Evolutionary conservation across 805 yeast genomes (phyloP).

Genomic region (Metschnikowia gelsemii): DNA sequence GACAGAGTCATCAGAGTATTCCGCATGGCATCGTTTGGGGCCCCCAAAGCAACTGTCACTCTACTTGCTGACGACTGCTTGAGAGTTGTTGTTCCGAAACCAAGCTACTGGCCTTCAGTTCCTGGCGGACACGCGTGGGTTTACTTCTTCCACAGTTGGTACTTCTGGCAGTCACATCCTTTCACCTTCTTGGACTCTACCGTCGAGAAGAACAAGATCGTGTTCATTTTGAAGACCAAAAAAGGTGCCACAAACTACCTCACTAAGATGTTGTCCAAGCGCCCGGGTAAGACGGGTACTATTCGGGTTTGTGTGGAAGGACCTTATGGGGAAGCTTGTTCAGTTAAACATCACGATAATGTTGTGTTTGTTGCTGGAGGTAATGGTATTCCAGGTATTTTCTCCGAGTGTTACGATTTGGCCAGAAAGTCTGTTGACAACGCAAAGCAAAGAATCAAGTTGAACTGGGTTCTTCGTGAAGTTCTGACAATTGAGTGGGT

Average conservation of each 20-base stretch:
- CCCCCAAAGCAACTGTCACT: conserved; percentile 31
- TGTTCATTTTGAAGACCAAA: conserved; percentile 37
- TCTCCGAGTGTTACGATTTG: conserved; percentile 39
- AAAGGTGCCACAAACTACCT: conserved; percentile 39
- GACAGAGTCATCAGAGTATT: conserved; percentile 33
- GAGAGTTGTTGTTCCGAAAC: conserved; percentile 36
- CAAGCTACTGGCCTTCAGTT: conserved; percentile 35
- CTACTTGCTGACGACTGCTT: conserved; percentile 39
- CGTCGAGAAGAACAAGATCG: conserved; percentile 23
- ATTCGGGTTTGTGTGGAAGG: conserved; percentile 55
- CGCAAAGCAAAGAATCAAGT: conserved; percentile 13
- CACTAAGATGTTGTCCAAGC: conserved; percentile 26
- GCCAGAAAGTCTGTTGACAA: conserved; percentile 24
- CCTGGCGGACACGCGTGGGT: conserved; percentile 45
- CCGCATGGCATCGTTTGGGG: conserved; percentile 34
- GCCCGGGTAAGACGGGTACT: conserved; percentile 29
- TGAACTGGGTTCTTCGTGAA: conserved; percentile 21
- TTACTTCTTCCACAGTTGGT: conserved; percentile 33
- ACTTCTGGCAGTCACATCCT: conserved; percentile 47
- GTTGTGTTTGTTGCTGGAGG: conserved; percentile 71
- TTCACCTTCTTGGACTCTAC: conserved; percentile 33
- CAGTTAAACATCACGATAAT: conserved; percentile 49
- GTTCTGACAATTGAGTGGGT: conserved; percentile 16
- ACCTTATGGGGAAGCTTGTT: conserved; percentile 61
- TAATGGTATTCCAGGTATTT: conserved; percentile 65